Conservation (phyloP, 331 rosid genomes). For the Quercus tomentella region DNA sequence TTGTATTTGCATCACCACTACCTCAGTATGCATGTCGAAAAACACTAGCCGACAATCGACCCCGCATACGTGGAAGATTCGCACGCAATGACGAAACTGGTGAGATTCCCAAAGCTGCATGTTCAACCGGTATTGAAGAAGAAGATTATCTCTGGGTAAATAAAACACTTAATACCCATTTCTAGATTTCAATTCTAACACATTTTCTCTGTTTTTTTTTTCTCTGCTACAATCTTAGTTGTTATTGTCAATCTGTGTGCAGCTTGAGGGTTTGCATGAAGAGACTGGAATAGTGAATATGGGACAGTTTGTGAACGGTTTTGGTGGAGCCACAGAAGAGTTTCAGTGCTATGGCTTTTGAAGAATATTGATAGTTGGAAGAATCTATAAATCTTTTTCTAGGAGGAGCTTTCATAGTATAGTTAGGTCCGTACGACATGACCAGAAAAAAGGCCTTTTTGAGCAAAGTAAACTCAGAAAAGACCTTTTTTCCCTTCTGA, state of each 20-base stretch:
- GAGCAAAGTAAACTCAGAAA: slow-evolving; percentile 5
- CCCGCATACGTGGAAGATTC: slow-evolving; percentile 90
- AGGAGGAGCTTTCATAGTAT: slow-evolving; percentile 7
- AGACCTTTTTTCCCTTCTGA: not conserved
- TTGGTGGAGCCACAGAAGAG: slow-evolving; percentile 30
- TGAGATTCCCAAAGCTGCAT: slow-evolving; percentile 51
- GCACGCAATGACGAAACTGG: slow-evolving; percentile 69
- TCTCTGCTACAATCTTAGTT: too few species aligned
- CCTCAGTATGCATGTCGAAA: slow-evolving; percentile 86
- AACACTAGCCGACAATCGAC: slow-evolving; percentile 84
- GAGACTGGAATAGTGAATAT: slow-evolving; percentile 36
- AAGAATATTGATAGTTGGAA: slow-evolving; percentile 14
- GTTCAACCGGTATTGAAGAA: slow-evolving; percentile 47
- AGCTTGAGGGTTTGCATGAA: slow-evolving; percentile 59
- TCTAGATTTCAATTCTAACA: not conserved
- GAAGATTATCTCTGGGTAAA: slow-evolving; percentile 73
- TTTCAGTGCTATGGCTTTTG: slow-evolving; percentile 51
- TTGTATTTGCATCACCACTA: not conserved
- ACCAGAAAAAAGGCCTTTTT: slow-evolving; percentile 20
- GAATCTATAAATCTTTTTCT: not conserved
- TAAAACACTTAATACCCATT: not conserved
- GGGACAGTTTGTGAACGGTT: slow-evolving; percentile 26
- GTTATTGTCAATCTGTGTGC: not conserved
- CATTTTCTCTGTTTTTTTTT: not conserved
- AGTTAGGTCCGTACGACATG: slow-evolving; percentile 17